A percentile compares a stretch with the other conserved stretches of the same genome.
phyloP scores from a whole-genome alignment of 2,329 filamentous ascomycete genomes.

The Stagonosporopsis chrysanthemi region DNA sequence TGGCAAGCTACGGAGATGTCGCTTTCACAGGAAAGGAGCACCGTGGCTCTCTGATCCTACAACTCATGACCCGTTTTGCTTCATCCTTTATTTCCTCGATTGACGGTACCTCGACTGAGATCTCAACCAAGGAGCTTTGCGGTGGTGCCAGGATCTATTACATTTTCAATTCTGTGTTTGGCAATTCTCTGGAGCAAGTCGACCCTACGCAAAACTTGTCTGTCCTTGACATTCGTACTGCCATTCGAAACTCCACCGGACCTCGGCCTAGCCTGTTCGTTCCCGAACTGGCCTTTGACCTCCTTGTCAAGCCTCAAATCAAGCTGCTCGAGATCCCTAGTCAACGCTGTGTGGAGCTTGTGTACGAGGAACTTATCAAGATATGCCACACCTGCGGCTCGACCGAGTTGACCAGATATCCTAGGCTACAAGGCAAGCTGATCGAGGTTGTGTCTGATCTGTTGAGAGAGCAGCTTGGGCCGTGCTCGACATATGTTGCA shows the following conservation, averaged over 20 bases:
- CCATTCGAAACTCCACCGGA: slow-evolving; percentile 96
- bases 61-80: slow-evolving; percentile 97
- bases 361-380: slow-evolving; percentile 99
- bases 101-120: slow-evolving; percentile 97
- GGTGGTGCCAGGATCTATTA: slow-evolving; percentile 97
- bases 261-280: slow-evolving; percentile 96
- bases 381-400: slow-evolving; percentile 99
- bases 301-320: slow-evolving; percentile 97
- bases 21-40: slow-evolving; percentile 98
- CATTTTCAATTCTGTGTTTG: slow-evolving; percentile 99
- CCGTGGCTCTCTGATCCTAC: slow-evolving; percentile 89
- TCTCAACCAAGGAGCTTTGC: slow-evolving; percentile 97
- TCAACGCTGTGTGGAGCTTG: slow-evolving; percentile 95
- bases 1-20: slow-evolving; percentile 97
- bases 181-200: slow-evolving; percentile 93
- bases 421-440: slow-evolving; percentile 91
- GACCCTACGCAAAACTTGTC: slow-evolving; percentile 96
- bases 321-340: slow-evolving; percentile 94
- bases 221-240: slow-evolving; percentile 92
- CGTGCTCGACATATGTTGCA: slow-evolving; percentile 89
- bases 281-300: slow-evolving; percentile 95
- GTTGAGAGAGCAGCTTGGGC: slow-evolving; percentile 87
- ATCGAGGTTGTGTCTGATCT: slow-evolving; percentile 98
- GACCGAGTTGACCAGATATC: slow-evolving; percentile 89
- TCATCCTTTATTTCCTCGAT: slow-evolving; percentile 98